Base-by-base conservation (phyloP, 345 rosid genomes). In the Hypericum perforatum region DNA sequence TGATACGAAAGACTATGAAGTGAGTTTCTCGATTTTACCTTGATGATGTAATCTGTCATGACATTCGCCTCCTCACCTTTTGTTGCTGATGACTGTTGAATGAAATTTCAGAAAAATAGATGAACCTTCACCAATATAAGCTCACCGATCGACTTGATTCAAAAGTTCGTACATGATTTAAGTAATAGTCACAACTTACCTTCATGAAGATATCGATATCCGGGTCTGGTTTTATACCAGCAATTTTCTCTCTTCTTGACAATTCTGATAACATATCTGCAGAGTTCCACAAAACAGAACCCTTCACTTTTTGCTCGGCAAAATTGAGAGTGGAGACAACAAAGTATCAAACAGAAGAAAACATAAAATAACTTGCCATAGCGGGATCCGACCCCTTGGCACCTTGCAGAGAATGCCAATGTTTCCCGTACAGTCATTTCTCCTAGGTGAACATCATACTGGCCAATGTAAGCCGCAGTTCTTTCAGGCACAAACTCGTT, bases 151-250 rank as follows among this genome's bases (percentile, higher is more conserved):
- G 9, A 13, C 10, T 9, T 46, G 50, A 29, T 29, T 45, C 5
- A 2, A 2, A 14, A 13, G 2, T 6, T 46, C n/a, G n/a, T n/a
- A n/a, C n/a, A n/a, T n/a, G n/a, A n/a, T n/a, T n/a, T n/a, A n/a
- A 2, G 8, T 13, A 6, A 6, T 6, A 5, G 15, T 12, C 5
- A 3, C 12, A n/a, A 12, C 50, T 14, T 9, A 46, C 50, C 32
- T 46, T 46, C 50, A 46, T 46, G 32, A 46, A 46, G 50, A 46
- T 13, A 14, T 46, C 50, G 22, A 46, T 46, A 14, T 46, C 50
- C 9, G 50, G 50, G 22, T 46, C 50, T 1, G 50, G 50, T 9
- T 46, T 46, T 13, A 46, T 46, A 14, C 22, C 22, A 13, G 50
- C 50, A 13, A 32, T 32, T 32, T 46, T 46, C 22, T 46, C 50